Conservation (phyloP, 306 rosid species). For the Acacia confusa region DNA sequence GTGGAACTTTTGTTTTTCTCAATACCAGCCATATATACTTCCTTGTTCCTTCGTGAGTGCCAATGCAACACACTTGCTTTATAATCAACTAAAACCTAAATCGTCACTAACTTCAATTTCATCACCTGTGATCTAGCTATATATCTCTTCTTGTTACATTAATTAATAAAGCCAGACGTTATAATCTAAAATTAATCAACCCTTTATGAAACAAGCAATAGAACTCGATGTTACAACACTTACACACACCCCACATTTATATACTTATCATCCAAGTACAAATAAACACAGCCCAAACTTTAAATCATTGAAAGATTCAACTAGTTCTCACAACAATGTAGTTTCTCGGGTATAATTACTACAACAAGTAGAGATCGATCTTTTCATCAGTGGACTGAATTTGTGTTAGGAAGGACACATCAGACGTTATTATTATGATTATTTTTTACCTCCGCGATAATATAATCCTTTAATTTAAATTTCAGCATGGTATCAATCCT, state of each 20-base stretch:
- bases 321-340: background rate
- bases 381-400: background rate
- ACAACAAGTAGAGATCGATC: background rate
- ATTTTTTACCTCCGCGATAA: too few species aligned
- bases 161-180: background rate
- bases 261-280: background rate
- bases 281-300: background rate
- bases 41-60: background rate
- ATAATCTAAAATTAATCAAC: background rate
- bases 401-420: too few species aligned
- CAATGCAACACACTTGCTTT: background rate
- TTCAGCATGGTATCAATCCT: too few species aligned
- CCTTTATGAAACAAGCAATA: background rate
- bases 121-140: background rate
- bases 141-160: background rate
- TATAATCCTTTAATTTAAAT: too few species aligned
- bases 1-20: background rate
- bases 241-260: background rate
- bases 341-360: background rate
- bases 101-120: background rate
- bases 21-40: background rate
- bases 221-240: background rate
- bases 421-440: too few species aligned
- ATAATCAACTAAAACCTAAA: background rate
- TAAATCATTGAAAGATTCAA: background rate